phyloP scores from a whole-genome alignment of 305 asterid genomes.

The Solanum hybrid region DNA sequence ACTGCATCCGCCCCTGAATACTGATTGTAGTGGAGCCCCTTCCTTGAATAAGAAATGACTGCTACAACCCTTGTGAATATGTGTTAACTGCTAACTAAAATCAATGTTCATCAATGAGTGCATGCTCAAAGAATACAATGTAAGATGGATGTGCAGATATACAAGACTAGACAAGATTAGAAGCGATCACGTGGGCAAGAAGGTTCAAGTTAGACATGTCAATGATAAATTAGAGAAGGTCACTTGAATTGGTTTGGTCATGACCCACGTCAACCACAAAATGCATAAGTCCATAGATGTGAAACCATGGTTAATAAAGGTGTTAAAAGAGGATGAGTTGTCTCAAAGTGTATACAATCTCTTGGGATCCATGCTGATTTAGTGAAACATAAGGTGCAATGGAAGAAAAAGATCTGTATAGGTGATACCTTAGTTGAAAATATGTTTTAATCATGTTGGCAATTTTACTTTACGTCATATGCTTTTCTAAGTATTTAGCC shows the following conservation, averaged over 20 bases:
- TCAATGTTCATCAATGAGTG: neutral
- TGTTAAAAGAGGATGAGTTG: neutral
- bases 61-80: neutral
- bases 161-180: neutral
- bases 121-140: neutral
- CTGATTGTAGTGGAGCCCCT: neutral
- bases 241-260: neutral
- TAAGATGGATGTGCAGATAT: neutral
- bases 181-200: neutral
- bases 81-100: neutral
- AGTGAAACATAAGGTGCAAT: neutral
- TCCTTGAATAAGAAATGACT: neutral
- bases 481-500: neutral
- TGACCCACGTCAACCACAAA: neutral
- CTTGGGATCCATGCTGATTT: neutral
- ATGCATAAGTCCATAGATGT: neutral
- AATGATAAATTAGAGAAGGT: neutral
- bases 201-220: neutral
- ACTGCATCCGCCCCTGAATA: neutral
- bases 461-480: neutral
- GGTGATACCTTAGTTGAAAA: neutral
- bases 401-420: neutral
- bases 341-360: neutral
- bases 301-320: neutral
- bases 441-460: neutral